phyloP scores from a whole-genome alignment of 768 basidiomycete genomes.

The Lactarius vividus region DNA sequence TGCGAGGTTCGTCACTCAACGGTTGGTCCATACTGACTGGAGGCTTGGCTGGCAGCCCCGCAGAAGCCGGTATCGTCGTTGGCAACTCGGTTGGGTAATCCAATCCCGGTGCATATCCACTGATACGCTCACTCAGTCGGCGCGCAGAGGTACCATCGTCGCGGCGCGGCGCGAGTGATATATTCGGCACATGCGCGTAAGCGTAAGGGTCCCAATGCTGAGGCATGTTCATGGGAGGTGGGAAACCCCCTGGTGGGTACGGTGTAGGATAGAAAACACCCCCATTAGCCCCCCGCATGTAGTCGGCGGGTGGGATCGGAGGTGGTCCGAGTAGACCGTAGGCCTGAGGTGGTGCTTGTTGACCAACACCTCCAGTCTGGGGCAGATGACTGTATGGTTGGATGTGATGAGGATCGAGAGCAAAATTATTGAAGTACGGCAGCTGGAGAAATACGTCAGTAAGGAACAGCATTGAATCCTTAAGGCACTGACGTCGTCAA shows the following conservation, averaged over 20 bases:
- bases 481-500: slow-evolving; percentile 70
- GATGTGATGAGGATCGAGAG: slow-evolving; percentile 91
- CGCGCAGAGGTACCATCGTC: slow-evolving; percentile 59
- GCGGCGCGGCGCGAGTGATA: slow-evolving; percentile 45
- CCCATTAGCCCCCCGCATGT: slow-evolving; percentile 32
- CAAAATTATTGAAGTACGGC: slow-evolving; percentile 93
- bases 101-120: slow-evolving; percentile 62
- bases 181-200: slow-evolving; percentile 40
- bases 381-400: slow-evolving; percentile 83
- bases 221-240: slow-evolving; percentile 38
- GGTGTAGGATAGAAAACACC: slow-evolving; percentile 34
- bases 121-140: slow-evolving; percentile 76
- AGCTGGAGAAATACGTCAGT: slow-evolving; percentile 47
- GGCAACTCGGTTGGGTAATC: slow-evolving; percentile 42
- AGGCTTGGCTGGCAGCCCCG: slow-evolving; percentile 81
- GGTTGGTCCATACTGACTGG: slow-evolving; percentile 43
- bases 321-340: slow-evolving; percentile 71
- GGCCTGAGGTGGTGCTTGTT: slow-evolving; percentile 78
- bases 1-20: slow-evolving; percentile 41
- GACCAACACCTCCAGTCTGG: slow-evolving; percentile 58
- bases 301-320: slow-evolving; percentile 36
- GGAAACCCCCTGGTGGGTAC: slow-evolving; percentile 46
- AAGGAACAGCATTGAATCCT: slow-evolving; percentile 7
- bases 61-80: slow-evolving; percentile 51
- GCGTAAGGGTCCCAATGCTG: slow-evolving; percentile 49